Evolutionary conservation across 192 early-diverging fungal species (phyloP), one percentile per base, ranked within the genome.

Genomic region (Mycoemilia scoparia): DNA sequence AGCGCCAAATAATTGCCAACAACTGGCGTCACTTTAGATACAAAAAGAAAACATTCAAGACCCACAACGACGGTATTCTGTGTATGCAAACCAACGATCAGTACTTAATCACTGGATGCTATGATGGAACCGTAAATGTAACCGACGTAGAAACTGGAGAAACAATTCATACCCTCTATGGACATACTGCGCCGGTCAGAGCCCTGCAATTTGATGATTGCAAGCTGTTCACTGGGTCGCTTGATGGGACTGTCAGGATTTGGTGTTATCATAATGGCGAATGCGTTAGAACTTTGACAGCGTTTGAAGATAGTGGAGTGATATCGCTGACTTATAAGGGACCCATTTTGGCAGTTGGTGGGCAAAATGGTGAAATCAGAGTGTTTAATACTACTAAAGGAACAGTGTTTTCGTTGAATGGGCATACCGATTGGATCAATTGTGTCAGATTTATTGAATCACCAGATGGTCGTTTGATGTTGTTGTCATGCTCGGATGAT

Each of bases 351-450:
- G 89, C 81, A 0, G 77, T 79, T 29, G 93, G 93, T 41, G 78
- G 79, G 2, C 74, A 66, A 1, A 88, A 90, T 52, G 69, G 75
- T 14, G 74, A 72, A 1, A 82, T 98, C 37, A 74, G 78, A 15
- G 81, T 91, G 6, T 93, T 81, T 77, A 82, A 98, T 42, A 57
- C 58, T 34, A 52, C 58, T 31, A 57, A 54, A 23, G 54, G 54
- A 51, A 64, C 61, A 15, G 58, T 51, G 47, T 64, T 64, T 39
- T 73, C 71, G 1, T 58, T 97, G 12, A 66, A 54, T 10, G 93
- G 88, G 0, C 90, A 98, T 36, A 59, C 70, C 1, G 86, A 91
- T 50, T 79, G 82, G 77, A 84, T 96, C 30, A 97, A 97, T 54
- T 63, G 76, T 25, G 86, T 97, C 21, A 73, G 75, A 20, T 67